These are phyloP conservation scores for Pichia sp. DNA, from an alignment of 1,139 yeast genomes.

Conservation along the genomic window DNA sequence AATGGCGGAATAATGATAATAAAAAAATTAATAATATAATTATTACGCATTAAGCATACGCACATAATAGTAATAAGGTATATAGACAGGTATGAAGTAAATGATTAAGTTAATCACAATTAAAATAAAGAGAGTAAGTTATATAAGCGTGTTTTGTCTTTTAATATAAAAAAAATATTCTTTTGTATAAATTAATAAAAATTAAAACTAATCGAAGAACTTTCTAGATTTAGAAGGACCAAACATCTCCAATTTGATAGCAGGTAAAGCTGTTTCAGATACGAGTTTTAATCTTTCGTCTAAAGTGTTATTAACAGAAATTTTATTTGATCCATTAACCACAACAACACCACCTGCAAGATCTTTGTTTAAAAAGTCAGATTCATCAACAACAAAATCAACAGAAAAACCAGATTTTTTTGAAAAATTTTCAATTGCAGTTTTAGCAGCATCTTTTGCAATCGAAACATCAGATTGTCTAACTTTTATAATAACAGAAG, in stretches of 20 bases:
- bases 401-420: slow-evolving; percentile 49
- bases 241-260: slow-evolving; percentile 82
- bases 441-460: slow-evolving; percentile 57
- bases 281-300: slow-evolving; percentile 87
- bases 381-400: slow-evolving; percentile 48
- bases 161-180: too few species aligned
- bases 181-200: too few species aligned
- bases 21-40: too few species aligned
- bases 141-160: too few species aligned
- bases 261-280: slow-evolving; percentile 84
- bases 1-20: too few species aligned
- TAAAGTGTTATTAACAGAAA: slow-evolving; percentile 85
- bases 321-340: slow-evolving; percentile 67
- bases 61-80: too few species aligned
- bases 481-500: slow-evolving; percentile 55
- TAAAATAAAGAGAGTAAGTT: too few species aligned
- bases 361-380: slow-evolving; percentile 50
- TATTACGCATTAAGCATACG: too few species aligned
- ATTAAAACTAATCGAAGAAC: slow-evolving; percentile 76
- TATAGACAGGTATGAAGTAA: too few species aligned
- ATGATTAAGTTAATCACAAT: too few species aligned
- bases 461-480: slow-evolving; percentile 62
- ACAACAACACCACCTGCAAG: slow-evolving; percentile 83
- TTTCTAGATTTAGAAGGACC: slow-evolving; percentile 85
- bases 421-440: slow-evolving; percentile 60